Base-by-base conservation (phyloP, 768 basidiomycete genomes). In the Naganishia antarctica region DNA sequence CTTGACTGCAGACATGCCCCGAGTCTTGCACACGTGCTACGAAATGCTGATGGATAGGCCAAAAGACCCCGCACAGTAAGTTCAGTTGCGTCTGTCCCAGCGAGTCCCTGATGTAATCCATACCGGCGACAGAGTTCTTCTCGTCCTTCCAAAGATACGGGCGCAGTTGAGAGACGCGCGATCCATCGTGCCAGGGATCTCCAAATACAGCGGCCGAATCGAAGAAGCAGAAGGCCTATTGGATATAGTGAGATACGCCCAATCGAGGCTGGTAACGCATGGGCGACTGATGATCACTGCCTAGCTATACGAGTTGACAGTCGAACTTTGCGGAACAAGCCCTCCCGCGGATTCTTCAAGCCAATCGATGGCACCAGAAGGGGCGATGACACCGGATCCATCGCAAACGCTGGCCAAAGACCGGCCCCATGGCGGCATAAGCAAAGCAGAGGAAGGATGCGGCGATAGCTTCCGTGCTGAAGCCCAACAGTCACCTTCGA, bases 181-280 rank as follows among this genome's bases (percentile, higher is more conserved):
- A 15, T 5, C 11, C 43, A 21, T 5, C 18, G 5, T 44, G 43
- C 34, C 34, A 37, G n/a, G n/a, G n/a, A n/a, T n/a, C n/a, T 44
- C 43, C 13, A 18, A 5, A 44, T 44, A 12, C n/a, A 44, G 43
- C 18, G 43, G 34, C n/a, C 53, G 12, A 25, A 40, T 25, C 13
- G 53, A 49, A 9, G 65, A 66, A 34, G 60, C 65, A n/a, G 32
- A 51, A 4, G 60, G 50, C 9, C 50, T 66, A 18, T 32, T 66
- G 23, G 41, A 66, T 44, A 66, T 66, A n/a, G 65, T 62, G 48
- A 66, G 65, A 16, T 5, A 1, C 43, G 12, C 23, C 21, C 3
- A 45, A 37, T 26, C 9, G 1, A n/a, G 16, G 40, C n/a, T 15
- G 40, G 16, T 9, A 43, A 28, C 18, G 28, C 23, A 11, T 12